Base-by-base conservation (phyloP, 2,329 filamentous ascomycete species). In the Myrmaecium sp. region DNA sequence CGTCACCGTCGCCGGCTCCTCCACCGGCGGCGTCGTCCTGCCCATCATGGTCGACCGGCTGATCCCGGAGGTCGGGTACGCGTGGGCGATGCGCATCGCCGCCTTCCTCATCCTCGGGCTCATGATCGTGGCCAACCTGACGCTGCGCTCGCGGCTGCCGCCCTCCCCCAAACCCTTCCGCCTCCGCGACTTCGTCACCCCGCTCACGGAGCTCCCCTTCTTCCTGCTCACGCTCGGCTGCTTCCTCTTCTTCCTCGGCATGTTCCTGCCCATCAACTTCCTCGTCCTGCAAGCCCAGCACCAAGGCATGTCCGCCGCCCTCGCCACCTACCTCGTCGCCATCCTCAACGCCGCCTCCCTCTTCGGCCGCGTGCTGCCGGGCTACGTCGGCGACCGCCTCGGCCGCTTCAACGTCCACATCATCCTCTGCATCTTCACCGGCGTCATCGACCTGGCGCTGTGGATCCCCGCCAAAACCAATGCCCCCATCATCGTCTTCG, bases 51-150 rank as follows among this genome's bases (percentile, higher is more conserved):
- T 72, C 8, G 48, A 58, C 2, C 57, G 58, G 17, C 46, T 74
- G 13, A 62, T 74, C 23, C 52, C 52, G 0, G 17, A 54, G 25
- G 52, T 67, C 27, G 63, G 66, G 17, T 66, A 68, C 38, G 43
- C 52, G 20, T 74, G 66, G 70, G 49, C 64, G 1, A 67, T 73
- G 54, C 57, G 67, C 6, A 60, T 60, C 25, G 55, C 52, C 14
- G 53, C 67, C 9, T 69, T 78, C 30, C 50, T 76, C 25, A 70
- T 78, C 34, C 60, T 79, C 32, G 61, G 56, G 29, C 50, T 68
- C 32, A 55, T 67, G 33, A 45, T 60, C 19, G 51, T 69, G 33
- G 56, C 62, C 30, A 54, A 60, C 18, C 36, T 62, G 1, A 58
- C 62, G 0, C 41, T 74, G 30, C 54, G 48, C 37, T 58, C 65